Conservation (phyloP, 148 eudicot species). For the Rhododendron simsii region DNA sequence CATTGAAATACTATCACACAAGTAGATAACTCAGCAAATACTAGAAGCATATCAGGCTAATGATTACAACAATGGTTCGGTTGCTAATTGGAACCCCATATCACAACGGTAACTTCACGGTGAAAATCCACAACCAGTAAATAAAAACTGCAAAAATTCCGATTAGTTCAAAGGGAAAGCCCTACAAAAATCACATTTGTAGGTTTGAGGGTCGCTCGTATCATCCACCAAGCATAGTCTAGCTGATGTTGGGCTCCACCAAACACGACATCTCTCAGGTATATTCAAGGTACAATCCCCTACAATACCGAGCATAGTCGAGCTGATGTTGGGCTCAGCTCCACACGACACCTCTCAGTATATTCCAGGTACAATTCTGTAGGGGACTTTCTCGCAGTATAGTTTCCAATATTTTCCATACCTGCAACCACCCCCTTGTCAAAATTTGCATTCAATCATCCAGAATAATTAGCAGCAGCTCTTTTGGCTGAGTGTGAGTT, state of each 20-base stretch:
- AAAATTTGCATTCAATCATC: background rate
- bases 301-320: background rate
- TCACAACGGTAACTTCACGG: background rate
- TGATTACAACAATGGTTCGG: background rate
- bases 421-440: conserved; percentile 37
- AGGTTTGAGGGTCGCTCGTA: background rate
- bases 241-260: conserved; percentile 4
- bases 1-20: background rate
- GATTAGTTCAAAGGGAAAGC: background rate
- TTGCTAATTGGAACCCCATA: background rate
- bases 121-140: background rate
- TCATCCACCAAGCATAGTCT: background rate
- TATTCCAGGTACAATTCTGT: conserved; percentile 78
- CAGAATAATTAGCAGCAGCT: background rate
- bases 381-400: conserved; percentile 83
- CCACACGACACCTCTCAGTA: conserved; percentile 34
- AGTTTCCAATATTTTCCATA: conserved; percentile 95
- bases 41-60: background rate
- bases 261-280: conserved; percentile 27
- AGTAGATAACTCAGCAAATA: background rate
- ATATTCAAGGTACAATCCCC: conserved; percentile 67
- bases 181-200: background rate
- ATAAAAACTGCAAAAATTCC: background rate
- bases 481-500: background rate
- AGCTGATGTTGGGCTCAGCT: conserved; percentile 1